A percentile compares a stretch with the other conserved stretches of the same genome.
phyloP scores from a whole-genome alignment of 1,139 yeast genomes.

The Suhomyces bokatorum region DNA sequence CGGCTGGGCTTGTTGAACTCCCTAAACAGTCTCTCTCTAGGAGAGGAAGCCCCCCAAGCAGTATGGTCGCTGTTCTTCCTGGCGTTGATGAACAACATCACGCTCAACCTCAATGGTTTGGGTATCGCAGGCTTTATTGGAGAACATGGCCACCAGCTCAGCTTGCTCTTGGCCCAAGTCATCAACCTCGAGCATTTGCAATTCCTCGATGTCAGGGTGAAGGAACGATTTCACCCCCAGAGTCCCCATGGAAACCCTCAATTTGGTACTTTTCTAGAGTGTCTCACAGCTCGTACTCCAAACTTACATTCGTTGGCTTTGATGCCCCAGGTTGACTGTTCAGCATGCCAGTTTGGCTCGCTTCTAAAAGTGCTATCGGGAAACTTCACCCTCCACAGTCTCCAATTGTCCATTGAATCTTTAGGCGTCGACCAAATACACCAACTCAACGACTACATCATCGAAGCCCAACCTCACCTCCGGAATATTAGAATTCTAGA shows the following conservation, averaged over 20 bases:
- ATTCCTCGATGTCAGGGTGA: constrained; percentile 17
- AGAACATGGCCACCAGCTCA: constrained; percentile 12
- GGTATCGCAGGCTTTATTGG: constrained; percentile 22
- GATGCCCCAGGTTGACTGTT: constrained; percentile 21
- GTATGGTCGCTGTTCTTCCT: constrained; percentile 21
- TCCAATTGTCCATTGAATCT: constrained; percentile 19
- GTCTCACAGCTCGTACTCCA: constrained; percentile 16
- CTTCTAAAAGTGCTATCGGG: constrained; percentile 11
- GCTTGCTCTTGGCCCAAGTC: constrained; percentile 8
- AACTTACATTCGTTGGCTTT: constrained; percentile 16
- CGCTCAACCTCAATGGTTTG: constrained; percentile 14
- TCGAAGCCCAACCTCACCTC: constrained; percentile 14
- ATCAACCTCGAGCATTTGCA: constrained; percentile 12
- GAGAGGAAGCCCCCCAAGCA: constrained; percentile 7
- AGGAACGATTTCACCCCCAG: constrained; percentile 19
- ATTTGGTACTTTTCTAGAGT: constrained; percentile 15
- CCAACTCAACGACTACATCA: constrained; percentile 12
- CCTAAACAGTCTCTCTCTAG: constrained; percentile 9
- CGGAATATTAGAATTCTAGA: constrained; percentile 15
- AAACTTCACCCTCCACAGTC: constrained; percentile 14
- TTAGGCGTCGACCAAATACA: constrained; percentile 15
- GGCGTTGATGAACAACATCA: constrained; percentile 6
- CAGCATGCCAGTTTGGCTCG: constrained; percentile 19
- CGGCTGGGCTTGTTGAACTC: constrained; percentile 10
- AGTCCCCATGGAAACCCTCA: constrained; percentile 12